A percentile compares a stretch with the other conserved stretches of the same genome.
phyloP scores from a whole-genome alignment of 441 rosid species.

The Jatropha multifida region DNA sequence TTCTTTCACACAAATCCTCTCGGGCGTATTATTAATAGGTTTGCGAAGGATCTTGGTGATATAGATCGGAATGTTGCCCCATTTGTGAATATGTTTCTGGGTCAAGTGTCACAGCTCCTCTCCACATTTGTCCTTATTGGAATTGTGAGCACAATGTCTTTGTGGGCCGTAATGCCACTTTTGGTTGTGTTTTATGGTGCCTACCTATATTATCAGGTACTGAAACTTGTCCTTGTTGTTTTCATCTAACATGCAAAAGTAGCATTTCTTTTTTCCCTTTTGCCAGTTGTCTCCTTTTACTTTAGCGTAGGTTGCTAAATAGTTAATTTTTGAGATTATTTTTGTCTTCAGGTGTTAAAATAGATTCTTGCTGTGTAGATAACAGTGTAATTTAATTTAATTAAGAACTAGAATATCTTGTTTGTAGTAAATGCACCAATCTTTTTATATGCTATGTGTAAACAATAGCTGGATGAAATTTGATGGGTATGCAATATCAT shows the following conservation, averaged over 20 bases:
- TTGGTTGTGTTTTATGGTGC: slow-evolving; percentile 89
- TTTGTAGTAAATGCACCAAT: neutral
- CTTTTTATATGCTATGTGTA: neutral
- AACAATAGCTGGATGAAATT: neutral
- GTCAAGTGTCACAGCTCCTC: slow-evolving; percentile 82
- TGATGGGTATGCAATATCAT: neutral
- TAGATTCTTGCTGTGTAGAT: neutral
- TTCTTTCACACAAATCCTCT: slow-evolving; percentile 97
- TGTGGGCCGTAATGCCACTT: slow-evolving; percentile 99
- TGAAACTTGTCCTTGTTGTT: neutral
- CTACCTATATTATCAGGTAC: slow-evolving; percentile 96
- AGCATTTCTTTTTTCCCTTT: neutral
- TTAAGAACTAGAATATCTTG: neutral
- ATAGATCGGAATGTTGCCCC: slow-evolving; percentile 86
- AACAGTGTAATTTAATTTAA: neutral
- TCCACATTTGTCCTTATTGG: slow-evolving; percentile 95
- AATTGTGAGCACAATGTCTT: slow-evolving; percentile 92
- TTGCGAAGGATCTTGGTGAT: slow-evolving; percentile 96
- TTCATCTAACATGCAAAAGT: neutral
- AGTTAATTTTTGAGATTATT: neutral
- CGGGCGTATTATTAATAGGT: slow-evolving; percentile 94
- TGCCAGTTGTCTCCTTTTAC: neutral
- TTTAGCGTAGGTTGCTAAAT: neutral
- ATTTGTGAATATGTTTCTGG: slow-evolving; percentile 80
- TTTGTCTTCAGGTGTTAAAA: neutral